Evolutionary conservation across 1,284 basidiomycete species (phyloP).

Genomic region (Trametes sp.): DNA sequence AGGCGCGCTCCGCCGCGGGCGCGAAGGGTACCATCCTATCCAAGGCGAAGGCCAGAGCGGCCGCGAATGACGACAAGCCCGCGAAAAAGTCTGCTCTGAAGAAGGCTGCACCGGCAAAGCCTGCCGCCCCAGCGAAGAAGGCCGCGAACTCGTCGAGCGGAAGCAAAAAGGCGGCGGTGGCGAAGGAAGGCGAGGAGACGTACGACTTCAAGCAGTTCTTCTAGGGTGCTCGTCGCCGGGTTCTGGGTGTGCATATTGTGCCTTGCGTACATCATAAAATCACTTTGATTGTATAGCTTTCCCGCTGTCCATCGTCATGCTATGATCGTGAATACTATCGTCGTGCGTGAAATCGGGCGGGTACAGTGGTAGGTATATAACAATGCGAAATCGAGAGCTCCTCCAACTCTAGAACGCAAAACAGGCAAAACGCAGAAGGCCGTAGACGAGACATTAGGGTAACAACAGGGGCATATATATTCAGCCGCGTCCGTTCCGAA

Average conservation of each 20-base stretch:
- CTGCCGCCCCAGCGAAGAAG: slow-evolving; percentile 36
- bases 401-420: background rate
- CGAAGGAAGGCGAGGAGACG: slow-evolving; percentile 45
- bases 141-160: slow-evolving; percentile 34
- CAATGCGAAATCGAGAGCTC: background rate
- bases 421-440: background rate
- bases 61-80: slow-evolving; percentile 10
- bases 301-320: slow-evolving; percentile 8
- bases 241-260: background rate
- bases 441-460: slow-evolving; percentile 6
- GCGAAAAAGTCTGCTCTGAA: slow-evolving; percentile 23
- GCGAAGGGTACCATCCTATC: slow-evolving; percentile 27
- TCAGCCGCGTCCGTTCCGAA: slow-evolving; percentile 10
- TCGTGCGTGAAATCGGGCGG: background rate
- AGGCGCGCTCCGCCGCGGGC: slow-evolving; percentile 40
- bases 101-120: slow-evolving; percentile 9
- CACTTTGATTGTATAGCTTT: slow-evolving; percentile 6
- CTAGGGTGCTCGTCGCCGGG: slow-evolving; percentile 32
- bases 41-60: slow-evolving; percentile 19
- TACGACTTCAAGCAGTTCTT: slow-evolving; percentile 68
- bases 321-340: background rate
- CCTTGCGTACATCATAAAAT: slow-evolving; percentile 11
- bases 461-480: slow-evolving; percentile 8
- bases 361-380: background rate
- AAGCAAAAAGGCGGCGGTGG: slow-evolving; percentile 33